A percentile compares a stretch with the other conserved stretches of the same genome.
These are phyloP conservation scores for Lentinula guzmanii DNA, from an alignment of 768 basidiomycete genomes.

Conservation along the genomic window DNA sequence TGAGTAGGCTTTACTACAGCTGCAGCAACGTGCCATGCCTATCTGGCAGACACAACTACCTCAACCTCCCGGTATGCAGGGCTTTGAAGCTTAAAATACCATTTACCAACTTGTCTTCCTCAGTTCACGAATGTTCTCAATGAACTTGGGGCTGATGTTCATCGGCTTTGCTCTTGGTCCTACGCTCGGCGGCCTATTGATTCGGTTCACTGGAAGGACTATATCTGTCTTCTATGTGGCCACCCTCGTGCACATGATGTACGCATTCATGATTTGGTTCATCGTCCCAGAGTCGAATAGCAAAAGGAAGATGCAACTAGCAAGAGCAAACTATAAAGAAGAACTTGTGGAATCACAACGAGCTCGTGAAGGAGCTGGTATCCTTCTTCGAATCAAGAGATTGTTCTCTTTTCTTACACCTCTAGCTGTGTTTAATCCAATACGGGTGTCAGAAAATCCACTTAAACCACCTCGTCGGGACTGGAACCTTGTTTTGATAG, in stretches of 20 bases:
- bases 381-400: constrained; percentile 35
- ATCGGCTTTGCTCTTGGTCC: constrained; percentile 66
- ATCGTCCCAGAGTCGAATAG: constrained; percentile 79
- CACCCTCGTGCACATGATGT: constrained; percentile 40
- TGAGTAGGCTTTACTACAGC: constrained; percentile 6
- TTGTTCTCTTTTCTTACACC: constrained; percentile 66
- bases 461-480: constrained; percentile 40
- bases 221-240: constrained; percentile 73
- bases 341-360: constrained; percentile 17
- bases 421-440: constrained; percentile 58
- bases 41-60: constrained; percentile 62
- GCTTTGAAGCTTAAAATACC: not conserved
- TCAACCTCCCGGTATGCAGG: constrained; percentile 43
- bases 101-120: not conserved
- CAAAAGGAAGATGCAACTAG: constrained; percentile 35
- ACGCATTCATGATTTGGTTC: constrained; percentile 43
- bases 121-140: constrained; percentile 63
- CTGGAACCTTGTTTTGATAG: constrained; percentile 61
- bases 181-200: constrained; percentile 58
- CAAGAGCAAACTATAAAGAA: constrained; percentile 28
- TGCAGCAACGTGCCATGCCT: constrained; percentile 29
- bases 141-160: constrained; percentile 63
- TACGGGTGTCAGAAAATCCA: constrained; percentile 25
- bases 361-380: constrained; percentile 12
- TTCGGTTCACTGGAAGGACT: constrained; percentile 46